Base-by-base conservation (phyloP, 2,329 filamentous ascomycete genomes). In the Apiospora kogelbergensis region DNA sequence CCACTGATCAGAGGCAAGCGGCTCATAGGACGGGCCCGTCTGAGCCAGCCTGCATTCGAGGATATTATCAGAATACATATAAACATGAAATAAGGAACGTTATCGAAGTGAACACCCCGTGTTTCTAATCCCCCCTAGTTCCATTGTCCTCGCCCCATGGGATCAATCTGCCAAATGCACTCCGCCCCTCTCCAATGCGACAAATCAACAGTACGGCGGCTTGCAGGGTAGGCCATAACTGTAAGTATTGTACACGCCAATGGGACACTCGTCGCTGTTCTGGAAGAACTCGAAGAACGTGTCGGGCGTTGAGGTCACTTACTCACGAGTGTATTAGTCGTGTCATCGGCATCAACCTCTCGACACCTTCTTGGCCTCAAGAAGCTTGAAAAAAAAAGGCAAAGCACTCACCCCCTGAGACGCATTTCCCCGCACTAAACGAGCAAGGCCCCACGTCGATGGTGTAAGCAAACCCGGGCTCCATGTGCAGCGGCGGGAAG, bases 401-500 rank as follows among this genome's bases (percentile, higher is more conserved):
- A 45, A 40, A 20, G 1, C 17, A 71, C 72, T 74, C 45, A 78
- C 76, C 66, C 42, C 78, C 77, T 63, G 76, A 72, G n/a, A 76
- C 75, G 63, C 77, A 79, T 1, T 68, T 73, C 7, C 77, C 77
- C 13, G 76, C 76, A 13, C 69, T 53, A 30, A 76, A 69, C 5
- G 65, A 74, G 68, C 78, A 80, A 1, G 78, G 76, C 4, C 78
- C 78, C 10, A 77, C 72, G 15, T 78, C 75, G n/a, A 80, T 72
- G 1, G 72, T 76, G 48, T 80, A 79, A 0, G 75, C 77, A 45
- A 74, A 74, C 2, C 78, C 78, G 1, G 78, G 77, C 67, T 78
- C 77, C 75, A 80, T 76, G 26, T 79, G 75, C 2, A 79, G 72
- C 0, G 78, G 73, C 11, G 76, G 75, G 63, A 77, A 78, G 0